Evolutionary conservation across 805 yeast genomes (phyloP), one percentile per base, ranked within the genome.

Genomic region (Saccharomycopsis oosterbeekiorum): DNA sequence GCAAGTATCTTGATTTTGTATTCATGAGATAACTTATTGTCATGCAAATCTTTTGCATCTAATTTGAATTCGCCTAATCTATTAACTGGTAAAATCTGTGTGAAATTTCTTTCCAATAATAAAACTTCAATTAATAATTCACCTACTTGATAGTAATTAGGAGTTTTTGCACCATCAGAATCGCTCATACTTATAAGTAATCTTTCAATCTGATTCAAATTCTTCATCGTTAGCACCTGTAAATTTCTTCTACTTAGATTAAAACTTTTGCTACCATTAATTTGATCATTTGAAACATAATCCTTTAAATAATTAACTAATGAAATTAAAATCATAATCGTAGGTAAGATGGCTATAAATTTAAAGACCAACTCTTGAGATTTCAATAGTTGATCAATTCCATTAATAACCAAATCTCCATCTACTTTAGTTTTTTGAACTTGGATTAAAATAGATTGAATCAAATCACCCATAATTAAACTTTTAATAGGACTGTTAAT

Each of bases 381-480:
- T 71, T 90, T 87, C 55, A 94, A 78, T 66, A 93, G 76, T 70
- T 88, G 86, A 73, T 94, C 98, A 64, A 94, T 92, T 9, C 98
- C 98, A 67, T 81, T 83, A 64, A 93, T 81, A 0, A 97, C 98
- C 4, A 91, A 76, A 42, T 88, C 91, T 9, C 96, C 97, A 71
- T 93, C 99, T 6, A 94, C 97, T 73, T 93, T 93, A 12, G 96
- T 86, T 73, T 94, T 93, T 71, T 93, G 99, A n/a, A 94, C 77
- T 72, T 94, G 98, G 64, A 93, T 92, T 68, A 94, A 74, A 55
- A 94, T 71, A 15, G 92, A 84, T 60, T 96, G 79, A 9, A 91
- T 72, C 65, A 93, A 78, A 61, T 84, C 82, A 3, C 98, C 99
- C 14, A 74, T 73, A 1, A 91, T 62, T 1, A 85, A 67, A 42